These are phyloP conservation scores for Elongisporangium anandrum DNA, from an alignment of 352 stramenopile species.

Conservation along the genomic window DNA sequence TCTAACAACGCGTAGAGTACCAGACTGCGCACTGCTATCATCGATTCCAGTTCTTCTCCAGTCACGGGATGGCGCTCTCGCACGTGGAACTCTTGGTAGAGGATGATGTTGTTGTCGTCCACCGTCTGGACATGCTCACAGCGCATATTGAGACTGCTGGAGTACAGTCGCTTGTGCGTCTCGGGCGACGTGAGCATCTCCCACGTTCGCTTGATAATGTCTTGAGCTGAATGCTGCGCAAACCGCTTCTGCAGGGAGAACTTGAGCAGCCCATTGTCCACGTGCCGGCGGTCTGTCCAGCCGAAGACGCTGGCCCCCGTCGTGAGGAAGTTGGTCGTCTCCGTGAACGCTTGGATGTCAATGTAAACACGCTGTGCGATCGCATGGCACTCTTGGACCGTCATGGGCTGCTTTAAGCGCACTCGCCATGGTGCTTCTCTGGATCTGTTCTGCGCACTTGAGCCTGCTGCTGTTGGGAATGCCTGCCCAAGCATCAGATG, in stretches of 20 bases:
- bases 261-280: background rate
- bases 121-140: conserved; percentile 5
- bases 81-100: conserved; percentile 1
- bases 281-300: background rate
- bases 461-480: background rate
- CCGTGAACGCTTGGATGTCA: background rate
- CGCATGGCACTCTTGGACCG: background rate
- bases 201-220: conserved; percentile 1
- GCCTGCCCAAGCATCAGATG: background rate
- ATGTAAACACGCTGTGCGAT: background rate
- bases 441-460: background rate
- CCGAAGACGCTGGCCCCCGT: background rate
- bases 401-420: background rate
- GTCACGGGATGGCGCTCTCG: background rate
- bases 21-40: background rate
- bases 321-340: background rate
- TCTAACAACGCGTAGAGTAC: background rate
- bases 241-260: background rate
- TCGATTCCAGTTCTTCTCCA: background rate
- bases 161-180: background rate
- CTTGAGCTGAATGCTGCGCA: background rate
- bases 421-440: background rate
- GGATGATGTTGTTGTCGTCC: conserved; percentile 5
- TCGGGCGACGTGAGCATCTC: background rate
- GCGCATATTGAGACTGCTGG: conserved; percentile 1